Evolutionary conservation across 495 filamentous ascomycete genomes (phyloP).

Genomic region (Baudoinia panamericana): DNA sequence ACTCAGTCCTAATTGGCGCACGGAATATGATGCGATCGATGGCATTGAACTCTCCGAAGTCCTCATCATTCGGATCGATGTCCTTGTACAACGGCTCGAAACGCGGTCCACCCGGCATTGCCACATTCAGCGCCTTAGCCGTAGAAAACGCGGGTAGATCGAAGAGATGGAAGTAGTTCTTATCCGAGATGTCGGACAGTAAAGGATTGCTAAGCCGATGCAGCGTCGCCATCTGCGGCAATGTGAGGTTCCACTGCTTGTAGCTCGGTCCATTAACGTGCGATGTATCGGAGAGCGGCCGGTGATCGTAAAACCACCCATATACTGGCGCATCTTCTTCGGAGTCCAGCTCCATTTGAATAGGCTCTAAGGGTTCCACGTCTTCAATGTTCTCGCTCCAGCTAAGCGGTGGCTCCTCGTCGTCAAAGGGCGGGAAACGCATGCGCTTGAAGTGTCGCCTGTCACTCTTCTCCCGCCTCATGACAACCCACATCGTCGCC

Average conservation of each 20-base stretch:
- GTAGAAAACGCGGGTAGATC: constrained; percentile 91
- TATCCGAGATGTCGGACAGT: constrained; percentile 81
- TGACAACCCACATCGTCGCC: constrained; percentile 98
- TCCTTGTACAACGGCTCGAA: constrained; percentile 99
- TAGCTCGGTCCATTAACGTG: constrained; percentile 97
- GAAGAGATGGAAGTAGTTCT: constrained; percentile 98
- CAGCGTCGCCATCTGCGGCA: constrained; percentile 93
- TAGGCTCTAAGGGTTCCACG: constrained; percentile 92
- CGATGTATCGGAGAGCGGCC: constrained; percentile 76
- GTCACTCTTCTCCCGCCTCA: constrained; percentile 97
- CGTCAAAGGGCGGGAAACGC: constrained; percentile 97
- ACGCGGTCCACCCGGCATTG: constrained; percentile 88
- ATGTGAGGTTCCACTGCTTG: constrained; percentile 83
- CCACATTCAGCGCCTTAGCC: constrained; percentile 93
- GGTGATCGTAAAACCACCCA: constrained; percentile 97
- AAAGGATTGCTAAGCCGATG: constrained; percentile 86
- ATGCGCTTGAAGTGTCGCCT: constrained; percentile 95
- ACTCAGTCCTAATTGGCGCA: constrained; percentile 88
- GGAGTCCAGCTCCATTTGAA: constrained; percentile 97
- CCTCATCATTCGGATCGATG: constrained; percentile 96
- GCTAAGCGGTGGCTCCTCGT: constrained; percentile 92
- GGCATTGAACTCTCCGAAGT: constrained; percentile 99
- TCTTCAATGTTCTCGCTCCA: constrained; percentile 99
- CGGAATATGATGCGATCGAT: constrained; percentile 99
- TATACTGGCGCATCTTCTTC: constrained; percentile 81